Percentiles rank a stretch among this genome's conserved stretches.
These are phyloP conservation scores for Thyridium curvatum DNA, from an alignment of 2,329 filamentous ascomycete genomes.

Conservation along the genomic window DNA sequence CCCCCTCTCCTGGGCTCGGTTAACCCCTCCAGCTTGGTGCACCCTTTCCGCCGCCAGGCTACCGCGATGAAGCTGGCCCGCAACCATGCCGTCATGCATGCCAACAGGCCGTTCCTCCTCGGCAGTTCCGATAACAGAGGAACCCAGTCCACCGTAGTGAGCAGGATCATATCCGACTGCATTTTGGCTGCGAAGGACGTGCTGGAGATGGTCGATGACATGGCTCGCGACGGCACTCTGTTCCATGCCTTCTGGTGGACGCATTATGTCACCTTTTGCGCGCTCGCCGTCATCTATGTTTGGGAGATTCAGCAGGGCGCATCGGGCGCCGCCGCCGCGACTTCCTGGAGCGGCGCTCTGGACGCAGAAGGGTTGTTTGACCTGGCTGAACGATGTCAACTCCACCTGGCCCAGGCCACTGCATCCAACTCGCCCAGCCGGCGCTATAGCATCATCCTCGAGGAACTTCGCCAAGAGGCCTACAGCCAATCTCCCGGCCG, in stretches of 20 bases:
- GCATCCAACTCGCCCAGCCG: conserved; percentile 34
- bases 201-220: conserved; percentile 34
- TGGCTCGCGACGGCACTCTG: conserved; percentile 29
- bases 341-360: too few species aligned
- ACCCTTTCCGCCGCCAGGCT: conserved; percentile 39
- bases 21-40: conserved; percentile 36
- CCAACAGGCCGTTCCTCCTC: conserved; percentile 48
- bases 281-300: conserved; percentile 46
- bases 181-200: conserved; percentile 38
- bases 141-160: not conserved
- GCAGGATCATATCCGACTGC: conserved; percentile 32
- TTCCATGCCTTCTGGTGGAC: conserved; percentile 47
- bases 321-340: conserved; percentile 12
- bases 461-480: conserved; percentile 39
- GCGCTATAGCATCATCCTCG: conserved; percentile 45
- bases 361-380: conserved; percentile 21
- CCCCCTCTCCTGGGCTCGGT: conserved; percentile 37
- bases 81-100: conserved; percentile 48
- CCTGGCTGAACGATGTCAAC: conserved; percentile 39
- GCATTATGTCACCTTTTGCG: conserved; percentile 47
- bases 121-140: conserved; percentile 8
- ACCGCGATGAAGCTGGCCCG: conserved; percentile 47
- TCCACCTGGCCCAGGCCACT: conserved; percentile 31
- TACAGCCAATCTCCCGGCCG: conserved; percentile 1
- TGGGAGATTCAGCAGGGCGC: conserved; percentile 37